phyloP scores from a whole-genome alignment of 2,329 filamentous ascomycete genomes.

The Aspergillus pseudonomiae region DNA sequence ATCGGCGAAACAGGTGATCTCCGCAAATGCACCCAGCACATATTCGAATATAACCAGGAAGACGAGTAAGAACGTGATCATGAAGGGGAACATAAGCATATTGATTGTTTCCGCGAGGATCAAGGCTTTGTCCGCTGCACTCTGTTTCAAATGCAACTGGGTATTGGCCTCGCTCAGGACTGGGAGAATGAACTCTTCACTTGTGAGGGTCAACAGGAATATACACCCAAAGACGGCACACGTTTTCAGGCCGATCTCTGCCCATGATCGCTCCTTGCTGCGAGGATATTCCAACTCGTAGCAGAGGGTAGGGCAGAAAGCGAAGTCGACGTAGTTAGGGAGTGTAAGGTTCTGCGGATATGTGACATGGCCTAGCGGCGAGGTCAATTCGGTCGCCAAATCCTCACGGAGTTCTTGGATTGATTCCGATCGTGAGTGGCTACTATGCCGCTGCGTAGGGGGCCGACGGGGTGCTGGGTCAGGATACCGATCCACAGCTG shows the following conservation, averaged over 20 bases:
- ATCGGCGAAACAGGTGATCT: conserved; percentile 91
- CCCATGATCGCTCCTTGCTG: conserved; percentile 72
- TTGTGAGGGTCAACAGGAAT: conserved; percentile 86
- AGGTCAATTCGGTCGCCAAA: conserved; percentile 87
- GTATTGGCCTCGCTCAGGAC: conserved; percentile 75
- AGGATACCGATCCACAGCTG: conserved; percentile 73
- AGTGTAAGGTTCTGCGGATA: conserved; percentile 88
- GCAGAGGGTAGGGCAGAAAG: conserved; percentile 92
- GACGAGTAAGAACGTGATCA: conserved; percentile 91
- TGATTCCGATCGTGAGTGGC: conserved; percentile 46
- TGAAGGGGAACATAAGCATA: conserved; percentile 92
- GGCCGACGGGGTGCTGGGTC: conserved; percentile 47
- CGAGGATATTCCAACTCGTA: conserved; percentile 97
- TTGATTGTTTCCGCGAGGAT: conserved; percentile 88
- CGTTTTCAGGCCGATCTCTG: conserved; percentile 80
- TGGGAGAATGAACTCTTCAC: conserved; percentile 93
- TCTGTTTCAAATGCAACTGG: conserved; percentile 52
- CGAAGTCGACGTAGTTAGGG: conserved; percentile 80
- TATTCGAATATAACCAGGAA: conserved; percentile 99
- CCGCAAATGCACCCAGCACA: conserved; percentile 88
- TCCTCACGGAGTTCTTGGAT: conserved; percentile 77
- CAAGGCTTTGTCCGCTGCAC: conserved; percentile 68
- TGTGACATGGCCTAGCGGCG: conserved; percentile 83
- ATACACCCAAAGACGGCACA: conserved; percentile 94
- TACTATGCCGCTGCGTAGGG: conserved; percentile 22